Evolutionary conservation across 2,329 filamentous ascomycete species (phyloP).

Genomic region (Pseudogymnoascus sp.): DNA sequence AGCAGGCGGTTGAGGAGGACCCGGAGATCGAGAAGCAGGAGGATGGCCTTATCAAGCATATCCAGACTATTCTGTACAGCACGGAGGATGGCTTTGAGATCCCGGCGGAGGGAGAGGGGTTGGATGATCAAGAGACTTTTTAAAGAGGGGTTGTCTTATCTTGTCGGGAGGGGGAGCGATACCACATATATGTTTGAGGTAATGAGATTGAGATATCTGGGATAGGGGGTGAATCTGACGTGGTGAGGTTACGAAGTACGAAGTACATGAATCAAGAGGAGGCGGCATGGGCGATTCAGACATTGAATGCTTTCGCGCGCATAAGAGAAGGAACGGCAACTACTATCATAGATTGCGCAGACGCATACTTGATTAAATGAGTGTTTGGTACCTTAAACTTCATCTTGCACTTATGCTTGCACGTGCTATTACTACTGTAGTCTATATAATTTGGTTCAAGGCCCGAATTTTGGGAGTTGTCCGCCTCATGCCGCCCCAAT

Average conservation of each 20-base stretch:
- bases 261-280: slow-evolving; percentile 1
- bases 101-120: slow-evolving; percentile 58
- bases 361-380: neutral
- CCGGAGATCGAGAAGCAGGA: slow-evolving; percentile 92
- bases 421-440: neutral
- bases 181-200: neutral
- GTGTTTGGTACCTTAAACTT: neutral
- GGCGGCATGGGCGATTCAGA: neutral
- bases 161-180: neutral
- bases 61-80: slow-evolving; percentile 93
- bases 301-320: neutral
- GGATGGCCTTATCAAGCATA: slow-evolving; percentile 84
- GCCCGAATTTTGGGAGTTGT: neutral
- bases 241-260: slow-evolving; percentile 2
- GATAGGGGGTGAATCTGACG: neutral
- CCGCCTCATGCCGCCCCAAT: neutral
- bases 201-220: neutral
- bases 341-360: slow-evolving; percentile 4
- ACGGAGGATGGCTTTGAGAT: slow-evolving; percentile 93
- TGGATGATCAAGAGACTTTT: slow-evolving; percentile 75
- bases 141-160: slow-evolving; percentile 28
- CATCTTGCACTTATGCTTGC: neutral
- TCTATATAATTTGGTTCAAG: neutral
- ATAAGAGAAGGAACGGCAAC: neutral
- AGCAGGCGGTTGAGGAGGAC: slow-evolving; percentile 86